Percentiles rank a stretch among this genome's conserved stretches.
Evolutionary conservation across 208 protist species (phyloP).

Genomic region (Crithidia bombi): DNA sequence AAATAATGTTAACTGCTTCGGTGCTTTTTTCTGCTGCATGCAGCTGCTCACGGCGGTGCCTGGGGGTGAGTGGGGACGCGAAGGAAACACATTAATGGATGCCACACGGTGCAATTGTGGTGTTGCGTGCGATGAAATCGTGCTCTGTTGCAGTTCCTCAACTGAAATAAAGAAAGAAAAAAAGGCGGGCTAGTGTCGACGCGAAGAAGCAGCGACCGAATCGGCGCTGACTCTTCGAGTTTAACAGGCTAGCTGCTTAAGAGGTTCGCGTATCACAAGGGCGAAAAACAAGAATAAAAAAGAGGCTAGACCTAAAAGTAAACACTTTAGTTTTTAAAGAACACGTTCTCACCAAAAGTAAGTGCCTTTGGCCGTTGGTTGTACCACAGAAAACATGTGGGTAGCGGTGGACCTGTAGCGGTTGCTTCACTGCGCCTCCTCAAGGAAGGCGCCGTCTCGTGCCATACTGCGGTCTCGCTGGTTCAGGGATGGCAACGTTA

Average conservation of each 20-base stretch:
- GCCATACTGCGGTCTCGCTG: no score
- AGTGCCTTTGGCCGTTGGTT: not conserved
- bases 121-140: not conserved
- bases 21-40: not conserved
- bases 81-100: not conserved
- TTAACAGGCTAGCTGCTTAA: not conserved
- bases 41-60: not conserved
- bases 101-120: not conserved
- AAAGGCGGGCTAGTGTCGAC: not conserved
- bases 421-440: no score
- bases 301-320: not conserved
- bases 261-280: not conserved
- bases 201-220: not conserved
- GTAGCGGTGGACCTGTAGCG: no score
- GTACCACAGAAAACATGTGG: conserved; percentile 5
- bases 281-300: not conserved
- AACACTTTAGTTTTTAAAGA: no score
- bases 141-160: not conserved
- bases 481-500: no score
- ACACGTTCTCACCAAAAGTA: not conserved
- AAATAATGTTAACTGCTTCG: no score
- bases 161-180: not conserved
- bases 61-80: not conserved
- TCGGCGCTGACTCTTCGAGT: no score
- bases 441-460: no score